A percentile compares a stretch with the other conserved stretches of the same genome.
Conservation (phyloP, 768 basidiomycete species). For the Kockovaella imperatae region DNA sequence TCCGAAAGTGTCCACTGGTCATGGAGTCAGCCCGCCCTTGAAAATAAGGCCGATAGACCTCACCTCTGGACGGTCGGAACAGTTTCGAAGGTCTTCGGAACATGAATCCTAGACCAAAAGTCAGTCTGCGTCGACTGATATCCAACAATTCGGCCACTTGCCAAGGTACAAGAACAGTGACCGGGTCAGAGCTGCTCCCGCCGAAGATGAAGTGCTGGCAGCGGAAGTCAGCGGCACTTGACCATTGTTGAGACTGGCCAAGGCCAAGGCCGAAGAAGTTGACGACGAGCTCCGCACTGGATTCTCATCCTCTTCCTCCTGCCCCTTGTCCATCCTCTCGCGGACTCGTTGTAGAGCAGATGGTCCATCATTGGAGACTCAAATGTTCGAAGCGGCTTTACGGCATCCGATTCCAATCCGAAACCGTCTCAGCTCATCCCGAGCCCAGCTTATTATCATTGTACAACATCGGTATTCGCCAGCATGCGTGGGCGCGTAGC, state of each 20-base stretch:
- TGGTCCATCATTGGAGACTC: too few species aligned
- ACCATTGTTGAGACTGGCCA: background rate
- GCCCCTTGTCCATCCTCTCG: background rate
- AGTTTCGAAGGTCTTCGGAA: slow-evolving; percentile 41
- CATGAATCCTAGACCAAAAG: slow-evolving; percentile 26
- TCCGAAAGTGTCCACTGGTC: slow-evolving; percentile 38
- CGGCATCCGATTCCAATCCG: too few species aligned
- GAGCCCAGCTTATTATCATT: too few species aligned
- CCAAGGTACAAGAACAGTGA: slow-evolving; percentile 34
- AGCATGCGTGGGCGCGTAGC: too few species aligned
- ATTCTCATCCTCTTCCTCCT: background rate
- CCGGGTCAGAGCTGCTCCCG: slow-evolving; percentile 38
- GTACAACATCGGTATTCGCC: too few species aligned
- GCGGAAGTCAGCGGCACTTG: too few species aligned
- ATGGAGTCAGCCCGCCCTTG: background rate
- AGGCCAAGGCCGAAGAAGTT: background rate
- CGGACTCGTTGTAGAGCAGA: background rate
- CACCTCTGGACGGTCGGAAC: slow-evolving; percentile 38
- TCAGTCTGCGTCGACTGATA: background rate
- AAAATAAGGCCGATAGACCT: background rate
- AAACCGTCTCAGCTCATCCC: too few species aligned
- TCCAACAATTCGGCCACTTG: too few species aligned
- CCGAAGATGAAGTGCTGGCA: slow-evolving; percentile 23
- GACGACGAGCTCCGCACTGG: background rate
- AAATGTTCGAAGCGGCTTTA: too few species aligned